Evolutionary conservation across 1,284 basidiomycete species (phyloP).

Genomic region (Bjerkandera adusta): DNA sequence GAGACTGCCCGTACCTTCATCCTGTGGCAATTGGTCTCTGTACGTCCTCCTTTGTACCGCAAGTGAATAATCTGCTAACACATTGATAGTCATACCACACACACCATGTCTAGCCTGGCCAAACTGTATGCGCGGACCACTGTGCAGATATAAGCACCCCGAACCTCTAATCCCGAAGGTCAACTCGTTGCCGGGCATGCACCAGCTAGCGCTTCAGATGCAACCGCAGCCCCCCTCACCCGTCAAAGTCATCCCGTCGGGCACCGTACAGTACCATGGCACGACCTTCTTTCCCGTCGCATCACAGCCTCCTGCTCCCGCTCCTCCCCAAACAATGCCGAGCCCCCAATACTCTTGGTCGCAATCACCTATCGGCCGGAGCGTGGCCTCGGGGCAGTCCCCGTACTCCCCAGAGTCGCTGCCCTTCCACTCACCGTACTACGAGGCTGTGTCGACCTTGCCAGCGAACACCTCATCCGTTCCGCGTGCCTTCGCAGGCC

Average conservation of each 20-base stretch:
- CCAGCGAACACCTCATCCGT: slow-evolving; percentile 5
- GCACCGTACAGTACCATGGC: slow-evolving; percentile 21
- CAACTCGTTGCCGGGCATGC: slow-evolving; percentile 7
- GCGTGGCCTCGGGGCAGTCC: slow-evolving; percentile 15
- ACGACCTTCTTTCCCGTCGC: slow-evolving; percentile 24
- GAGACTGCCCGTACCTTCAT: slow-evolving; percentile 35
- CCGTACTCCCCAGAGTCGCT: slow-evolving; percentile 17
- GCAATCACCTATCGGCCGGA: slow-evolving; percentile 14
- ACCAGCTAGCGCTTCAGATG: background rate
- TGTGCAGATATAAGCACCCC: slow-evolving; percentile 33
- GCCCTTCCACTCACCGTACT: slow-evolving; percentile 17
- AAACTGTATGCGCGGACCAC: slow-evolving; percentile 27
- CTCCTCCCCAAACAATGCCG: slow-evolving; percentile 10
- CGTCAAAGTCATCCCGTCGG: slow-evolving; percentile 14
- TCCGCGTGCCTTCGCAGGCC: slow-evolving; percentile 11
- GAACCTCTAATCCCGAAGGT: slow-evolving; percentile 28
- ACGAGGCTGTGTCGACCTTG: slow-evolving; percentile 11
- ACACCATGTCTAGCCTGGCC: slow-evolving; percentile 38
- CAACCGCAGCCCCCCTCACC: slow-evolving; percentile 16
- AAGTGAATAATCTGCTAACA: slow-evolving; percentile 12
- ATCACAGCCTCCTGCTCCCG: slow-evolving; percentile 4
- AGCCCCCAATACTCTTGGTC: slow-evolving; percentile 14
- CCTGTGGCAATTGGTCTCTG: slow-evolving; percentile 31
- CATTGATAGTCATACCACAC: slow-evolving; percentile 25
- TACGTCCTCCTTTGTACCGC: slow-evolving; percentile 21